Evolutionary conservation across 768 basidiomycete species (phyloP).

Genomic region (Harrya chromipes): DNA sequence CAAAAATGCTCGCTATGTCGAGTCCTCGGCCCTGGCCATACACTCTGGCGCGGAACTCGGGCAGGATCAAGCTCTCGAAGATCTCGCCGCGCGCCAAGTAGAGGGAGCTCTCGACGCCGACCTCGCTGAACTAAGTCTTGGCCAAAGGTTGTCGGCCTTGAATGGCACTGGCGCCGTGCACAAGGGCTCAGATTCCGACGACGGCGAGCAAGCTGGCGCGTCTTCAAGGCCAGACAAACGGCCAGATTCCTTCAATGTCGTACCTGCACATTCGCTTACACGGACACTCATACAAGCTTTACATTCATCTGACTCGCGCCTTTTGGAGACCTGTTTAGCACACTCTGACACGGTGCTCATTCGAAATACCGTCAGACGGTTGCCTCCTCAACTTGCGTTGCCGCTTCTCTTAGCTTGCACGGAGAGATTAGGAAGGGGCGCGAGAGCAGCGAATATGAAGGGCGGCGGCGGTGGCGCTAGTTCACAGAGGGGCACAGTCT

Average conservation of each 20-base stretch:
- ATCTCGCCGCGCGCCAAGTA: slow-evolving; percentile 44
- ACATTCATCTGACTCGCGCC: slow-evolving; percentile 86
- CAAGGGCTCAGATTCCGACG: slow-evolving; percentile 39
- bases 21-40: slow-evolving; percentile 57
- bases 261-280: slow-evolving; percentile 84
- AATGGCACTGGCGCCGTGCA: slow-evolving; percentile 45
- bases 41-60: slow-evolving; percentile 64
- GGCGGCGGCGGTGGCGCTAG: slow-evolving; percentile 78
- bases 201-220: slow-evolving; percentile 43
- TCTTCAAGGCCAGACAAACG: slow-evolving; percentile 15
- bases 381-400: slow-evolving; percentile 85
- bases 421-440: slow-evolving; percentile 79
- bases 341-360: slow-evolving; percentile 83
- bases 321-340: slow-evolving; percentile 82
- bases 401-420: slow-evolving; percentile 85
- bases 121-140: slow-evolving; percentile 87
- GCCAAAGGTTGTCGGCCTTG: slow-evolving; percentile 81
- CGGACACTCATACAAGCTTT: slow-evolving; percentile 94
- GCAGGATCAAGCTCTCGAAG: slow-evolving; percentile 53
- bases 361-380: slow-evolving; percentile 77
- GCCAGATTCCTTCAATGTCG: slow-evolving; percentile 35
- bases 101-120: slow-evolving; percentile 79
- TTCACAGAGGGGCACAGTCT: slow-evolving; percentile 66
- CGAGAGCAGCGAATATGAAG: slow-evolving; percentile 67
- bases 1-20: slow-evolving; percentile 63